A percentile compares a stretch with the other conserved stretches of the same genome.
Evolutionary conservation across 139 green algal species (phyloP).

Genomic region (Chlamydomonas schloesseri): DNA sequence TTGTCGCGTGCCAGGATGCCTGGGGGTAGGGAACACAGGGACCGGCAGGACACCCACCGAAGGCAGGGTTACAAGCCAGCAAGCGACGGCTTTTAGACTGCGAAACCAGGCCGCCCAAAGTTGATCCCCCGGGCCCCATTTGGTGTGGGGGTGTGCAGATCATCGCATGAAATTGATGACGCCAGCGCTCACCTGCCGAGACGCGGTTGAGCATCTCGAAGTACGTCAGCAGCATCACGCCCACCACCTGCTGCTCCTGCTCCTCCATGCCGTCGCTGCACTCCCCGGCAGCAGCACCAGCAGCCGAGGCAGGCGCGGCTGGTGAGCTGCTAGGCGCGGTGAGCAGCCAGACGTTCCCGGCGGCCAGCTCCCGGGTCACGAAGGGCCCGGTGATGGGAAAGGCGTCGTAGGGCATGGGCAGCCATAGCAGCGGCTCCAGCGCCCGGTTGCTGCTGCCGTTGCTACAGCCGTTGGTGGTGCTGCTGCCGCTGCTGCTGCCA

Average conservation of each 20-base stretch:
- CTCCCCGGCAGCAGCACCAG: too few species aligned
- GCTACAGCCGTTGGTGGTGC: too few species aligned
- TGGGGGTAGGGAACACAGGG: background rate
- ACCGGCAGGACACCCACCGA: too few species aligned
- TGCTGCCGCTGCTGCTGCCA: background rate
- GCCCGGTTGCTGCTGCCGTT: background rate
- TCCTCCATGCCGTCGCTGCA: background rate
- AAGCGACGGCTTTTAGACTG: too few species aligned
- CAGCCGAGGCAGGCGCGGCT: background rate
- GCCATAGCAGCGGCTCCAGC: slow-evolving; percentile 11
- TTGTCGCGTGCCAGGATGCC: slow-evolving; percentile 26
- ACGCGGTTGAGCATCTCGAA: background rate
- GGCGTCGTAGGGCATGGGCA: slow-evolving; percentile 29
- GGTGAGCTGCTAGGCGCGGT: too few species aligned
- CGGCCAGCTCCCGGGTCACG: slow-evolving; percentile 18
- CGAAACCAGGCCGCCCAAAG: too few species aligned
- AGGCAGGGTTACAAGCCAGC: too few species aligned
- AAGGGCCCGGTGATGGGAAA: slow-evolving; percentile 31
- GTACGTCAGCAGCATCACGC: slow-evolving; percentile 19
- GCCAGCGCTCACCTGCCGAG: background rate
- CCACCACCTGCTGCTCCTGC: background rate
- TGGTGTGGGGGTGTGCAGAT: too few species aligned
- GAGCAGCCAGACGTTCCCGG: slow-evolving; percentile 29
- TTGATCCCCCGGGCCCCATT: too few species aligned
- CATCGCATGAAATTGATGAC: too few species aligned